Evolutionary conservation across 169 alveolate species (phyloP), one percentile per base, ranked within the genome.

Genomic region (Eimeria zaria): DNA sequence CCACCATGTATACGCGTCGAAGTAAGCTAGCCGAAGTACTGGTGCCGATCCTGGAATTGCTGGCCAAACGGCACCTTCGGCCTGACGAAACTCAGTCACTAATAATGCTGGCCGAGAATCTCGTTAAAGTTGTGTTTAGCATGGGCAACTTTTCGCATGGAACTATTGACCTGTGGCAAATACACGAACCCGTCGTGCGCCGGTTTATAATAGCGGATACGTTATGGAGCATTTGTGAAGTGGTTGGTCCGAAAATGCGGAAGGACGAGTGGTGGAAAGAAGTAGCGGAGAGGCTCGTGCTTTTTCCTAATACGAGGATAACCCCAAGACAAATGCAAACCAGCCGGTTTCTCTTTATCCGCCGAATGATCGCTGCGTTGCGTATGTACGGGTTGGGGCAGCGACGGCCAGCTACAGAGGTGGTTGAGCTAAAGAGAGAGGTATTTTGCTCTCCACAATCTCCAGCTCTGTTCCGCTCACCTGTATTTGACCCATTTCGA

Each of bases 201-300:
- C 91, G 91, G 7, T 48, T 83, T 33, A 74, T 83, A 33, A 11
- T 30, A 33, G 74, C 55, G 12, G 74, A 83, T 53, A 39, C 46
- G 12, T n/a, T 83, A 33, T 83, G 91, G 91, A 9, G 74, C 51
- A 6, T 55, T 53, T 53, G 91, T 39, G 36, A 53, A 83, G 91
- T 83, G 53, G 76, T 83, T 20, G 91, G 91, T 6, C 41, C 76
- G 16, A 55, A 74, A 55, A 55, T 83, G 91, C 46, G 36, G 73
- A 83, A 5, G 67, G 58, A 53, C 22, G 39, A 51, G 1, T 83
- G 91, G 91, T 83, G 91, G 91, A 8, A 9, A 16, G 20, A 0
- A 55, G 22, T 83, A 1, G 33, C 36, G 74, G 74, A 30, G 14
- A 51, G 14, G 74, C 41, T 55, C 14, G 12, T 36, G 33, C 1